A percentile compares a stretch with the other conserved stretches of the same genome.
These are phyloP conservation scores for Lentinula guzmanii DNA, from an alignment of 768 basidiomycete genomes.

Conservation along the genomic window DNA sequence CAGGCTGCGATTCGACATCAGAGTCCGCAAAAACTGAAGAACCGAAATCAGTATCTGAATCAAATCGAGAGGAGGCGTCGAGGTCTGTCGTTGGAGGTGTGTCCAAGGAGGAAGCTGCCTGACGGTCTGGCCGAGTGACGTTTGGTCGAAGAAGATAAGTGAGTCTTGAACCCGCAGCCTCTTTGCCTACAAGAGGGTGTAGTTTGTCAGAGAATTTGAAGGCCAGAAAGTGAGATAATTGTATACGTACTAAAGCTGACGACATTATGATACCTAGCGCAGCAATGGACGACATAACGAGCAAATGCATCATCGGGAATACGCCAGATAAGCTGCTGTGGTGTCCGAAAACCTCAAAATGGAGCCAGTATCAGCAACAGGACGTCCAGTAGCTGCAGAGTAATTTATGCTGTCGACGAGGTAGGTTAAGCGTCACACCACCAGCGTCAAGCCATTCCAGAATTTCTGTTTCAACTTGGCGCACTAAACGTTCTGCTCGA, in stretches of 20 bases:
- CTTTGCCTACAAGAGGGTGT: slow-evolving; percentile 41
- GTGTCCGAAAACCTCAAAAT: slow-evolving; percentile 68
- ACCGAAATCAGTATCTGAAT: slow-evolving; percentile 47
- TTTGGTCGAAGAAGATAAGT: slow-evolving; percentile 82
- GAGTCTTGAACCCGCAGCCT: slow-evolving; percentile 49
- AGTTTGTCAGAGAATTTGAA: too few relatives aligned
- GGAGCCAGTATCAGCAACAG: slow-evolving; percentile 44
- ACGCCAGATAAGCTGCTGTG: slow-evolving; percentile 68
- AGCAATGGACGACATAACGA: slow-evolving; percentile 78
- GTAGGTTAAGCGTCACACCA: slow-evolving; percentile 52
- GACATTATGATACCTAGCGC: slow-evolving; percentile 71
- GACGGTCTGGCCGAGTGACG: slow-evolving; percentile 51
- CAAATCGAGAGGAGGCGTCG: slow-evolving; percentile 45
- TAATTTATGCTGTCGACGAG: slow-evolving; percentile 16
- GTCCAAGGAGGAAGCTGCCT: slow-evolving; percentile 37
- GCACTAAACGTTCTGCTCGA: slow-evolving; percentile 55
- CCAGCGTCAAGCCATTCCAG: slow-evolving; percentile 55
- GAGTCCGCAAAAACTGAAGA: slow-evolving; percentile 46
- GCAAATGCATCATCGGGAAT: slow-evolving; percentile 67
- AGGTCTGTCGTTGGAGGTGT: slow-evolving; percentile 73
- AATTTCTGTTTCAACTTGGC: slow-evolving; percentile 63
- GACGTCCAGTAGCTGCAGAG: slow-evolving; percentile 27
- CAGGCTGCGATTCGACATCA: slow-evolving; percentile 19
- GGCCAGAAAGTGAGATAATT: not conserved
- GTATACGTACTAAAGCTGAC: slow-evolving; percentile 73